Base-by-base conservation (phyloP, 2,329 filamentous ascomycete genomes). In the Fusarium mundagurra region DNA sequence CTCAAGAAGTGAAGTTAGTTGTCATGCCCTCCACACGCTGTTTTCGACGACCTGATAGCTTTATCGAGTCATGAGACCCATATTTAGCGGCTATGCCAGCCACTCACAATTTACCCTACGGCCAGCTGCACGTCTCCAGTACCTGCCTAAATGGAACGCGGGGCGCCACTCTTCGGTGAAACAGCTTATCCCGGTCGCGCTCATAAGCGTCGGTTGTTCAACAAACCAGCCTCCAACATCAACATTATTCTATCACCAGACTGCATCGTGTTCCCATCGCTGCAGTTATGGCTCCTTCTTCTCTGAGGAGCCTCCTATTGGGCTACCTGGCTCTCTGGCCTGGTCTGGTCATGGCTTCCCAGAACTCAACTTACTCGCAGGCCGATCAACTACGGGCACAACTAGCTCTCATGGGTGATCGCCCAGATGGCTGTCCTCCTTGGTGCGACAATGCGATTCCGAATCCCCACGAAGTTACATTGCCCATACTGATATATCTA, bases 361-460 rank as follows among this genome's bases (percentile, higher is more conserved):
- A 79, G 45, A 87, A 84, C 61, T 87, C 88, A 58, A 92, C 91
- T 80, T 91, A 89, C 77, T 90, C 90, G 24, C 86, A 89, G 48
- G 81, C 88, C 73, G 89, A 90, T 75, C 90, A 88, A 84, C 85
- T 89, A 80, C 89, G 87, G 77, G 89, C 90, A 47, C 90, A 93
- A 80, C 86, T 95, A 80, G 89, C 92, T 43, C 84, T 95, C 53
- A 89, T 94, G 84, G 92, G 90, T 75, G 91, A 93, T 78, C 90
- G 94, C 57, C 93, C 94, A 12, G 89, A 89, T 72, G 90, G 92
- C 78, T 96, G 94, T 81, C 94, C 94, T 61, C 94, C 94, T 79
- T 96, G 91, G 91, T 93, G 83, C 29, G 74, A 48, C 29, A 24
- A 54, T 39, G 29, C 20, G 27, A 27, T 45, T 22, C 18, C 29